phyloP scores from a whole-genome alignment of 495 filamentous ascomycete genomes.

The Aspergillus leporis region DNA sequence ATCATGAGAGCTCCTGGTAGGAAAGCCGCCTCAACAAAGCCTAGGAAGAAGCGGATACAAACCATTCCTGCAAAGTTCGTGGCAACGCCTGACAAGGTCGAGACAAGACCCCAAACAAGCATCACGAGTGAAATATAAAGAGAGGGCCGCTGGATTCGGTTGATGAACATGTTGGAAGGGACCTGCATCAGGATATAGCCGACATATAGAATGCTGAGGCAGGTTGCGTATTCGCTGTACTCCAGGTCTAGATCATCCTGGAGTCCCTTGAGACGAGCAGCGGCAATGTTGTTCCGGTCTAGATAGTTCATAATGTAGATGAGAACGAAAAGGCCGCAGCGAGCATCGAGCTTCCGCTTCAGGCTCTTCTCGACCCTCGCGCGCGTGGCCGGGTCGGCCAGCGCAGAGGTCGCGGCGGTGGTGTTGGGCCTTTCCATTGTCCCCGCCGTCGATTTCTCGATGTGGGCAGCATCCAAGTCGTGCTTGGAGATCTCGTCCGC shows the following conservation, averaged over 20 bases:
- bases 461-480: too few relatives aligned
- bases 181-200: constrained; percentile 46
- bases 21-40: constrained; percentile 56
- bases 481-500: too few relatives aligned
- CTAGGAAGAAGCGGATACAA: constrained; percentile 65
- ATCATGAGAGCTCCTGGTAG: constrained; percentile 46
- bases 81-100: constrained; percentile 55
- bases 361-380: constrained; percentile 29
- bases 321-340: constrained; percentile 31
- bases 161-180: constrained; percentile 44
- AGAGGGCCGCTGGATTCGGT: constrained; percentile 50
- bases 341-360: constrained; percentile 34
- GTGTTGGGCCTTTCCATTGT: too few relatives aligned
- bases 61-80: constrained; percentile 58
- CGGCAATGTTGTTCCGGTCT: constrained; percentile 56
- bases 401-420: background rate
- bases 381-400: constrained; percentile 2
- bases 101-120: constrained; percentile 67
- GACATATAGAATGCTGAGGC: constrained; percentile 67
- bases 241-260: constrained; percentile 48
- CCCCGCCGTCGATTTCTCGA: too few relatives aligned
- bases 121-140: constrained; percentile 64
- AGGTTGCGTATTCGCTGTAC: constrained; percentile 54
- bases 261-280: constrained; percentile 51
- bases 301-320: constrained; percentile 43